Base-by-base conservation (phyloP, 164 flowering plant species). In the Warburgia ugandensis region DNA sequence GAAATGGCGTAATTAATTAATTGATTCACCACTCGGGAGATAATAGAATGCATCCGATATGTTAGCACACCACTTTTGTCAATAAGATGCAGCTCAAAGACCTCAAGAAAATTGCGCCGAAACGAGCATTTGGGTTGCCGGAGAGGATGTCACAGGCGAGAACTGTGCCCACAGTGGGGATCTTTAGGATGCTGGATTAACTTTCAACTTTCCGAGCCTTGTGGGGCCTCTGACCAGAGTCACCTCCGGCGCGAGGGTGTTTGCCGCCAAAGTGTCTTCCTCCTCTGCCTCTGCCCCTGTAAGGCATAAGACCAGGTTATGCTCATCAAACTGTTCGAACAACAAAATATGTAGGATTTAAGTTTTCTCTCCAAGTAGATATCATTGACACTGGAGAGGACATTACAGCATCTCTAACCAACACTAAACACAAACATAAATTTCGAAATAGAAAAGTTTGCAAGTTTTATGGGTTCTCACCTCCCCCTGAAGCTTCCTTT, bases 401-500 rank as follows among this genome's bases (percentile, higher is more conserved):
- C 8, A 5, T 22, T 10, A 7, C 5, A 20, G 1, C 21, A 6
- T 2, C 9, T 20, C 1, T 17, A 2, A 8, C 11, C 7, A 1
- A 9, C 31, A 27, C 23, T 23, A n/a, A 45, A 4, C 4, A 25
- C 5, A 3, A 12, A n/a, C 5, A 45, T 10, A 22, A 42, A 42
- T 11, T 11, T 14, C 1, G 5, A 26, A 26, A 9, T 14, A 45
- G 16, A 26, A 2, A 14, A 6, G n/a, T n/a, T 45, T 22, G 14
- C 31, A 26, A 39, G 7, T 16, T 7, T 16, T 6, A 4, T 6
- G 25, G 14, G 32, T n/a, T n/a, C 31, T 25, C 44, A 85, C 95
- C 92, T 83, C 72, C 90, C 90, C 19, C 78, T 62, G 68, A 66
- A 43, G 45, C 79, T 71, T n/a, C n/a, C n/a, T 64, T 60, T 81